Evolutionary conservation across 352 stramenopile genomes (phyloP).

Genomic region (Plasmopara halstedii): DNA sequence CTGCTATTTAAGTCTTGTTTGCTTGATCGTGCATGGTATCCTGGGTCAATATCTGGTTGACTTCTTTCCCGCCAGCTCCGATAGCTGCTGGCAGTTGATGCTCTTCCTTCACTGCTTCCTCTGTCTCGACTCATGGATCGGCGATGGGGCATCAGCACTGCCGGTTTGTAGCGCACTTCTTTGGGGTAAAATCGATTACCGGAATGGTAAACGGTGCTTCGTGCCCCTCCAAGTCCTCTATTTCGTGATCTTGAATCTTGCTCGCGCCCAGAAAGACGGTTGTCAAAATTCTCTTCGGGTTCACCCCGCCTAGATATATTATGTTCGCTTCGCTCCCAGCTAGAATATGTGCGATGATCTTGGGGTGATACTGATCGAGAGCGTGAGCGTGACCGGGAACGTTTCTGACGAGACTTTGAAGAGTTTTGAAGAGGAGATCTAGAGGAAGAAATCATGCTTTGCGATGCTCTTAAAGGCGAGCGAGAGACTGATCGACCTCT

Average conservation of each 20-base stretch:
- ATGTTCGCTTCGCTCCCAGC: conserved; percentile 26
- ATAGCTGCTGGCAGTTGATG: conserved; percentile 14
- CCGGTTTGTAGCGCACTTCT: conserved; percentile 26
- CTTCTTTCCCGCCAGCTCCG: conserved; percentile 32
- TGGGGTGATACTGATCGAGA: conserved; percentile 58
- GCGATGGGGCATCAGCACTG: conserved; percentile 11
- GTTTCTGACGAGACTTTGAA: conserved; percentile 15
- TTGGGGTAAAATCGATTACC: conserved; percentile 38
- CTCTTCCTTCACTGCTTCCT: conserved; percentile 19
- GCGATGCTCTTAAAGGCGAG: conserved; percentile 32
- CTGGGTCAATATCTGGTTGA: conserved; percentile 19
- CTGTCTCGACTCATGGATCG: conserved; percentile 41
- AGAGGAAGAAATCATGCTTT: conserved; percentile 19
- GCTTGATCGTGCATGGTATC: conserved; percentile 10
- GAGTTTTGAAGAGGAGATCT: conserved; percentile 13
- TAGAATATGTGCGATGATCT: conserved; percentile 39
- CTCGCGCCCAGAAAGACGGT: conserved; percentile 25
- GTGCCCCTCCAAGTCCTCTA: conserved; percentile 14
- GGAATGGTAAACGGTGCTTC: conserved; percentile 15
- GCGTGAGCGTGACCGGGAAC: conserved; percentile 45
- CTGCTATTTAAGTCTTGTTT: conserved; percentile 11
- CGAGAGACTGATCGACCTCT: conserved; percentile 47
- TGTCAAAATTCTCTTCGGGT: conserved; percentile 24
- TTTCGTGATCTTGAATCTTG: conserved; percentile 26
- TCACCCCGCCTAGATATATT: conserved; percentile 11